phyloP scores from a whole-genome alignment of 805 yeast species.

The Grigorovia jiainica region DNA sequence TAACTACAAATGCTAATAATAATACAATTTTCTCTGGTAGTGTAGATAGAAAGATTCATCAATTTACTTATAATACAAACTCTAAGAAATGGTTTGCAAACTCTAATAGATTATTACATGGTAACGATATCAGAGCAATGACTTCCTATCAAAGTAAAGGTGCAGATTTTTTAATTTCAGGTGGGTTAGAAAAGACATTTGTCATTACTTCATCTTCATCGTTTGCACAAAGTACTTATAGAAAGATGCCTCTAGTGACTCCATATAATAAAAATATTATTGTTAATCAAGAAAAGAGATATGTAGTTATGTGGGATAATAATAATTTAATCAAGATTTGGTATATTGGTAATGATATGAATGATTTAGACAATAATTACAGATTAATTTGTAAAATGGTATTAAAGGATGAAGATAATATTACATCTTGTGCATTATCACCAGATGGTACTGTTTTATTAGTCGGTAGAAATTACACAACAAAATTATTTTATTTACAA shows the following conservation, averaged over 20 bases:
- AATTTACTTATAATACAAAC: slow-evolving; percentile 37
- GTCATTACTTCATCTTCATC: slow-evolving; percentile 52
- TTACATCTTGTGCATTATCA: slow-evolving; percentile 58
- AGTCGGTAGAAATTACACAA: slow-evolving; percentile 59
- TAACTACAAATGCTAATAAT: slow-evolving; percentile 52
- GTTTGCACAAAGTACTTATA: slow-evolving; percentile 61
- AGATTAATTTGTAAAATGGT: slow-evolving; percentile 57
- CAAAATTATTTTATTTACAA: slow-evolving; percentile 59
- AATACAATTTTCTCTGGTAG: slow-evolving; percentile 77
- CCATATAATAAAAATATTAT: slow-evolving; percentile 48
- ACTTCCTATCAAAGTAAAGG: slow-evolving; percentile 59
- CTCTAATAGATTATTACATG: slow-evolving; percentile 70
- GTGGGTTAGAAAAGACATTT: slow-evolving; percentile 70
- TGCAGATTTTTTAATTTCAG: slow-evolving; percentile 61
- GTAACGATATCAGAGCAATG: slow-evolving; percentile 77
- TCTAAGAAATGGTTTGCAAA: slow-evolving; percentile 61
- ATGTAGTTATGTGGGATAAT: slow-evolving; percentile 72
- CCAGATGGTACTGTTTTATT: slow-evolving; percentile 56
- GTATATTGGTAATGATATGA: slow-evolving; percentile 38
- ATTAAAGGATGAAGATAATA: slow-evolving; percentile 69
- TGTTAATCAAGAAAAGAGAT: slow-evolving; percentile 37
- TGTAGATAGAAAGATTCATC: slow-evolving; percentile 83
- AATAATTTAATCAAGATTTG: slow-evolving; percentile 67
- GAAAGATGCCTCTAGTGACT: slow-evolving; percentile 53
- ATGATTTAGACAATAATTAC: slow-evolving; percentile 19